phyloP scores from a whole-genome alignment of 352 stramenopile species.

The Phytophthora niederhauseri region DNA sequence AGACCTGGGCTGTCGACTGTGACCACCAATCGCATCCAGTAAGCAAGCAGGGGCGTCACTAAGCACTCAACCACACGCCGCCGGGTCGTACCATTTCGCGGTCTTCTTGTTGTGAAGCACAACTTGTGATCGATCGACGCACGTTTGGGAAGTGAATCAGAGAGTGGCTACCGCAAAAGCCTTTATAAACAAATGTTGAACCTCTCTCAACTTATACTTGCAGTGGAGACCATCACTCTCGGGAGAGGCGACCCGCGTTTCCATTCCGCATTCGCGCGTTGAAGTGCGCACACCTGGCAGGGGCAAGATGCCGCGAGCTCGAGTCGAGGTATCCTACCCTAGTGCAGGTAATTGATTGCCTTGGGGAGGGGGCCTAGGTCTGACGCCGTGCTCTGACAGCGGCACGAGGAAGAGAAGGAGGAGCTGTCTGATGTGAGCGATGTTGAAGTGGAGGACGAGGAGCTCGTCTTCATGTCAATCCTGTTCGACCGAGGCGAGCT shows the following conservation, averaged over 20 bases:
- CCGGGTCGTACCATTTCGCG: slow-evolving; percentile 25
- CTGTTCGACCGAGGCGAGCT: slow-evolving; percentile 71
- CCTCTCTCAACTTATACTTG: slow-evolving; percentile 34
- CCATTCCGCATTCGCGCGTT: slow-evolving; percentile 16
- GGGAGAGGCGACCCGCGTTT: slow-evolving; percentile 3
- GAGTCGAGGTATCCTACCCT: slow-evolving; percentile 26
- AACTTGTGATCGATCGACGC: too few relatives aligned
- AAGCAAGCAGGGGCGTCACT: not conserved
- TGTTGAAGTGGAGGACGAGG: slow-evolving; percentile 45
- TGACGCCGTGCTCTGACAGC: slow-evolving; percentile 15
- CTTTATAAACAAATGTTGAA: slow-evolving; percentile 31
- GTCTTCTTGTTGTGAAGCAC: not conserved
- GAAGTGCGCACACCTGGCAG: slow-evolving; percentile 15
- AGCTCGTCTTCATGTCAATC: slow-evolving; percentile 73
- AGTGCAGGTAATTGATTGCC: not conserved
- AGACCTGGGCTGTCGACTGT: slow-evolving; percentile 71
- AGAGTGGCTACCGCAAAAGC: slow-evolving; percentile 27
- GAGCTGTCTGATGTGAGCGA: slow-evolving; percentile 30
- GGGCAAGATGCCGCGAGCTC: slow-evolving; percentile 17
- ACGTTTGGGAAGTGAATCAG: slow-evolving; percentile 35
- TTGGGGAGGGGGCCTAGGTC: not conserved
- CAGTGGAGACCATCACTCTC: slow-evolving; percentile 29
- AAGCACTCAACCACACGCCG: not conserved
- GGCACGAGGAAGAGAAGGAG: slow-evolving; percentile 10
- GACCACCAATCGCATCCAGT: not conserved